phyloP scores from a whole-genome alignment of 148 eudicot genomes.

The Fagopyrum esculentum region DNA sequence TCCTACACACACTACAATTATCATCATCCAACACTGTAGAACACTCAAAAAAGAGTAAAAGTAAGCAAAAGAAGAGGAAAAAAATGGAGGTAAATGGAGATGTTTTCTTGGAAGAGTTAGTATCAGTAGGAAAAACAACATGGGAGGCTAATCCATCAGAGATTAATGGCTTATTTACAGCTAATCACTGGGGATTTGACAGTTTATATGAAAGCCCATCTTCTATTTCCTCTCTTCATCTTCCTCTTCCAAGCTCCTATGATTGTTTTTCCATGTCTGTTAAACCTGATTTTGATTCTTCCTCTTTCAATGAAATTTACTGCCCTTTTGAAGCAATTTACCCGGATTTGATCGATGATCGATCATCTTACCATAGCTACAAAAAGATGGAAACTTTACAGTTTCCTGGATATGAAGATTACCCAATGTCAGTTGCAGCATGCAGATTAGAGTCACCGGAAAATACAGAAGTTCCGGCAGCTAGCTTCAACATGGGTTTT shows the following conservation, averaged over 20 bases:
- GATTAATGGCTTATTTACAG: slow-evolving; percentile 21
- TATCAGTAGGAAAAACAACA: slow-evolving; percentile 38
- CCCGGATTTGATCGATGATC: slow-evolving; percentile 8
- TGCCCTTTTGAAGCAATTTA: slow-evolving; percentile 7
- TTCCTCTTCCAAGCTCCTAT: neutral
- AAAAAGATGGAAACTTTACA: neutral
- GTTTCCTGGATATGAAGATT: slow-evolving; percentile 4
- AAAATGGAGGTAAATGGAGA: slow-evolving; percentile 47
- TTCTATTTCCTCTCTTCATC: neutral
- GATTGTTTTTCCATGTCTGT: slow-evolving; percentile 19
- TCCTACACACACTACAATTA: neutral
- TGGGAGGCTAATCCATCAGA: slow-evolving; percentile 22
- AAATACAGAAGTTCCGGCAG: neutral
- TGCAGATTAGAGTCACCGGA: slow-evolving; percentile 34
- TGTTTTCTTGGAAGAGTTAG: slow-evolving; percentile 61
- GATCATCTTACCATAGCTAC: neutral
- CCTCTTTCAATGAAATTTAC: slow-evolving; percentile 8
- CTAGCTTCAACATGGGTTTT: slow-evolving; percentile 24
- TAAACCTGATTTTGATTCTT: slow-evolving; percentile 17
- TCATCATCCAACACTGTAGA: slow-evolving; percentile 1
- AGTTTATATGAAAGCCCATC: slow-evolving; percentile 21
- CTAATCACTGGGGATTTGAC: slow-evolving; percentile 19
- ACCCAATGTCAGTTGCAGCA: slow-evolving; percentile 13
- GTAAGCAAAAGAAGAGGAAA: neutral
- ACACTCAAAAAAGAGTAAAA: neutral